Percentiles rank a stretch among this genome's conserved stretches.
Evolutionary conservation across 371 early-diverging fungal species (phyloP).

Genomic region (Nosema muscidifuracis): DNA sequence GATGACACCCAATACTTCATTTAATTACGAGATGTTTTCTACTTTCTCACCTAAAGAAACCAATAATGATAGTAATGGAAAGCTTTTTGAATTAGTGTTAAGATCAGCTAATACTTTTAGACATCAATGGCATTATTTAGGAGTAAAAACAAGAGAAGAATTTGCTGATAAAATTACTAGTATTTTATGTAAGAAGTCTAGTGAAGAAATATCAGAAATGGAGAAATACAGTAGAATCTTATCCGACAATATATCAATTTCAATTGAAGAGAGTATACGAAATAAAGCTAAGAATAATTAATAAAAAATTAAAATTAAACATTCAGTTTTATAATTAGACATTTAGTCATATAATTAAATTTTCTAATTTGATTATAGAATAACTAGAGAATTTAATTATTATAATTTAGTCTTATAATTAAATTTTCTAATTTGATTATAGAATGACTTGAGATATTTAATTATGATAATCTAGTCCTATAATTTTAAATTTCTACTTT

Average conservation of each 20-base stretch:
- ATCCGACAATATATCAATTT: slow-evolving; percentile 36
- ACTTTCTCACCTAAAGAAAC: neutral
- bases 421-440: too few species aligned
- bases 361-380: neutral
- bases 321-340: too few species aligned
- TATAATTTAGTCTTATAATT: neutral
- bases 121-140: slow-evolving; percentile 48
- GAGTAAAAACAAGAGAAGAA: slow-evolving; percentile 51
- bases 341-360: neutral
- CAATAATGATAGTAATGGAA: neutral
- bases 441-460: too few species aligned
- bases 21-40: slow-evolving; percentile 11
- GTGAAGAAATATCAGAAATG: slow-evolving; percentile 50
- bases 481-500: too few species aligned
- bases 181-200: slow-evolving; percentile 42
- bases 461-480: too few species aligned
- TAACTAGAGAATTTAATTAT: neutral
- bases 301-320: neutral
- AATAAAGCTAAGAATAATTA: slow-evolving; percentile 10
- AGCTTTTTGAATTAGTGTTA: slow-evolving; percentile 51
- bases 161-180: slow-evolving; percentile 60
- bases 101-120: slow-evolving; percentile 51
- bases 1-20: slow-evolving; percentile 4
- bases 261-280: slow-evolving; percentile 21
- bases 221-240: slow-evolving; percentile 46